Evolutionary conservation across 257 asterid genomes (phyloP), one percentile per base, ranked within the genome.

Genomic region (Jaltomata sinuosa): DNA sequence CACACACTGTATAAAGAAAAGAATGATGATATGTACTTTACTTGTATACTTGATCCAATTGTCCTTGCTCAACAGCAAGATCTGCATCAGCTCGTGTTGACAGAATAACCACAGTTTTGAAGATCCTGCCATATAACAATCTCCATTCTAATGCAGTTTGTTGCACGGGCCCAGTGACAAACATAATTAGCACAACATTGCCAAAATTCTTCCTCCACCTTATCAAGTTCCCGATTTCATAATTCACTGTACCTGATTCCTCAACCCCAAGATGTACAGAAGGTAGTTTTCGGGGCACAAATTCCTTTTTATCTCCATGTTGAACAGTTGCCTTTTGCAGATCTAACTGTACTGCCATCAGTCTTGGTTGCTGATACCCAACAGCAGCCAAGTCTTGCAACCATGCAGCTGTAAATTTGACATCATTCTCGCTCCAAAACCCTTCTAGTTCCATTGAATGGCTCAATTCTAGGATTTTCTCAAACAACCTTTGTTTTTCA

Each of bases 201-300:
- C 99, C 99, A 29, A 96, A 96, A 87, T 74, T 88, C 90, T 94
- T 96, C 92, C 98, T 93, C 99, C 99, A 96, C 61, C 85, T 83
- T 79, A 96, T 94, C 91, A 96, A 87, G 84, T 96, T 93, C 71
- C 97, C 97, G 5, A 96, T 96, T 91, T 96, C 99, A 83, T 88
- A 93, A 89, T 94, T 96, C 83, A 96, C 99, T 0, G 89, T 90
- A 72, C 97, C 98, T 5, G 87, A 90, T 85, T 96, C 99, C 91
- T 94, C 95, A 4, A 93, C 99, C n/a, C 94, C 99, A n/a, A 96
- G 97, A 90, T 96, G 99, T 49, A 96, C 97, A n/a, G 99, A 93
- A 1, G 98, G 97, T 38, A 96, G 62, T 74, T 93, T 96, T 87
- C 87, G 97, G 21, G 99, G 99, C 36, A 96, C 92, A 87, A 94